These are phyloP conservation scores for Colletotrichum sublineola DNA, from an alignment of 2,329 filamentous ascomycete genomes.

Conservation along the genomic window DNA sequence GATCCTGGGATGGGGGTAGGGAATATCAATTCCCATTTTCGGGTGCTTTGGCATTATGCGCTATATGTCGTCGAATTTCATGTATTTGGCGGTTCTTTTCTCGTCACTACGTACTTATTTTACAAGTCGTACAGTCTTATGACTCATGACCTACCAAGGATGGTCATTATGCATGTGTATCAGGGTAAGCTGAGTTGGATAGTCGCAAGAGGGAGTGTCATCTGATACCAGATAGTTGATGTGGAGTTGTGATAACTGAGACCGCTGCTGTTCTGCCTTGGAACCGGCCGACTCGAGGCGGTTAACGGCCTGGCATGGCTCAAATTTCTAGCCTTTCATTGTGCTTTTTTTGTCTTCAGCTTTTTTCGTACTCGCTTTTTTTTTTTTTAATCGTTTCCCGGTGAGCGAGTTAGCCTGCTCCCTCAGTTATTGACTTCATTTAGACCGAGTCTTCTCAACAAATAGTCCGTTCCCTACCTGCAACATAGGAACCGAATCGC, in stretches of 20 bases:
- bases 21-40: constrained; percentile 7
- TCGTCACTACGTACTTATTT: neutral
- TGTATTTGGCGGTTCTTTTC: neutral
- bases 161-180: constrained; percentile 46
- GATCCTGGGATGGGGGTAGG: neutral
- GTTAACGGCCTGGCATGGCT: neutral
- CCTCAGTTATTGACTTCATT: neutral
- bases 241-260: neutral
- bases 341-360: neutral
- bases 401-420: neutral
- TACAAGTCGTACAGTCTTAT: neutral
- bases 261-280: neutral
- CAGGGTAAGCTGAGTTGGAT: neutral
- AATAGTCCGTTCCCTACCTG: too few relatives aligned
- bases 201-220: neutral
- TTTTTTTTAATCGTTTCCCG: neutral
- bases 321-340: neutral
- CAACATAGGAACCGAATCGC: neutral
- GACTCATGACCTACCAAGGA: neutral
- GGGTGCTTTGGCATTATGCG: neutral
- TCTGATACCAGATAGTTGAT: neutral
- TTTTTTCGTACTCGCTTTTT: neutral
- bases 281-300: neutral
- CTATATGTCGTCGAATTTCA: constrained; percentile 11
- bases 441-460: too few relatives aligned